Evolutionary conservation across 73 alveolate species (phyloP).

Genomic region (Symbiodinium natans): DNA sequence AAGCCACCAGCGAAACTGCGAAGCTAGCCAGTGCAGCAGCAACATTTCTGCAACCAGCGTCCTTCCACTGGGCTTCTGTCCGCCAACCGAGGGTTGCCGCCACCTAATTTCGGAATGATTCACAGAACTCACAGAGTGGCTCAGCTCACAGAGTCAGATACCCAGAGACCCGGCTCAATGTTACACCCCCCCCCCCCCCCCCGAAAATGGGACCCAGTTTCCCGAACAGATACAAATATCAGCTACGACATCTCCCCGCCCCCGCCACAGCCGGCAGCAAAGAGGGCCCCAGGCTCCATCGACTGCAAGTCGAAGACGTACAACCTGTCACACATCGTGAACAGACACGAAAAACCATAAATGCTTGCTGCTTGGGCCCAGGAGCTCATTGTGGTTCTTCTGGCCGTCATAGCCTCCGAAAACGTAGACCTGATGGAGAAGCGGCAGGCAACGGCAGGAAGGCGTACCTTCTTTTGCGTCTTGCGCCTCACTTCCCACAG

Average conservation of each 20-base stretch:
- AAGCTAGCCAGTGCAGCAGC: background rate
- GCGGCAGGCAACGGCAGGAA: background rate
- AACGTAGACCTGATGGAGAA: constrained; percentile 42
- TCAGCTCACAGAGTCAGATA: too few relatives aligned
- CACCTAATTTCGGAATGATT: background rate
- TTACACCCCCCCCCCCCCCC: too few relatives aligned
- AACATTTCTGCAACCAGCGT: background rate
- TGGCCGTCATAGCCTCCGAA: constrained; percentile 98
- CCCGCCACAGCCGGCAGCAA: background rate
- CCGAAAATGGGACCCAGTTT: too few relatives aligned
- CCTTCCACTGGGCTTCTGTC: constrained; percentile 71
- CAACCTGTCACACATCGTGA: background rate
- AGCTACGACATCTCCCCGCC: too few relatives aligned
- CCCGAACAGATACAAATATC: too few relatives aligned
- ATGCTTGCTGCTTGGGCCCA: background rate
- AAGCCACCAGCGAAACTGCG: too few relatives aligned
- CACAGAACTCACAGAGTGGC: too few relatives aligned
- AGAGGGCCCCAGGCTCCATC: constrained; percentile 6
- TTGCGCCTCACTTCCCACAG: constrained; percentile 94
- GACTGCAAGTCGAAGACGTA: constrained; percentile 61
- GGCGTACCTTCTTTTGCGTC: background rate
- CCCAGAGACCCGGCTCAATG: too few relatives aligned
- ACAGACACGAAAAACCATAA: background rate
- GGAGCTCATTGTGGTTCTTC: constrained; percentile 95
- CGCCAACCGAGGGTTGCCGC: constrained; percentile 5